These are phyloP conservation scores for Clitopilus passeckerianus DNA, from an alignment of 768 basidiomycete genomes.

Conservation along the genomic window DNA sequence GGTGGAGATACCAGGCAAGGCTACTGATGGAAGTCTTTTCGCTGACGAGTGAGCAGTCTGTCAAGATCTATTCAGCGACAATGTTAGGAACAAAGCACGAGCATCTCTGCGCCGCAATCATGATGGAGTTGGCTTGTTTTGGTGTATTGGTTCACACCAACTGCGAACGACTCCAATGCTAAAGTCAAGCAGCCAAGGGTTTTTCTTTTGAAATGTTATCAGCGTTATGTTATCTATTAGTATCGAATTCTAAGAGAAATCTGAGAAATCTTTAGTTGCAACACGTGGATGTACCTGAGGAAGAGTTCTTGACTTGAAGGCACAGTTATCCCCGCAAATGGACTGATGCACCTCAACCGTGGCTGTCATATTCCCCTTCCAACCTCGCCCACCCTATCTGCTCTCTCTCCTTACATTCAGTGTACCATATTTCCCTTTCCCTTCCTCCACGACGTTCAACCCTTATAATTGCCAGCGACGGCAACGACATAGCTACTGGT, in stretches of 20 bases:
- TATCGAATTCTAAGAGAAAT: not conserved
- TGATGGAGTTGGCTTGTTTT: not conserved
- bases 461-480: not conserved
- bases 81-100: not conserved
- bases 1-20: not conserved
- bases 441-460: not conserved
- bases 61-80: not conserved
- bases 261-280: not conserved
- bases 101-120: not conserved
- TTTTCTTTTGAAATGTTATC: not conserved
- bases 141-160: not conserved
- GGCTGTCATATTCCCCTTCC: not conserved
- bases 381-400: not conserved
- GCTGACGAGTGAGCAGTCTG: too few relatives aligned
- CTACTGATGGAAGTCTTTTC: not conserved
- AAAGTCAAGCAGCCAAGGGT: not conserved
- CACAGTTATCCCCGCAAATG: not conserved
- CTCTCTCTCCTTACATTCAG: not conserved
- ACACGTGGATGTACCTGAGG: conserved; percentile 1
- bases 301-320: not conserved
- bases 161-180: not conserved
- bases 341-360: not conserved
- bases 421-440: not conserved
- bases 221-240: not conserved
- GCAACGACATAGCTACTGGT: not conserved